A percentile compares a stretch with the other conserved stretches of the same genome.
phyloP scores from a whole-genome alignment of 768 basidiomycete species.

The Rossbeevera mucosa region DNA sequence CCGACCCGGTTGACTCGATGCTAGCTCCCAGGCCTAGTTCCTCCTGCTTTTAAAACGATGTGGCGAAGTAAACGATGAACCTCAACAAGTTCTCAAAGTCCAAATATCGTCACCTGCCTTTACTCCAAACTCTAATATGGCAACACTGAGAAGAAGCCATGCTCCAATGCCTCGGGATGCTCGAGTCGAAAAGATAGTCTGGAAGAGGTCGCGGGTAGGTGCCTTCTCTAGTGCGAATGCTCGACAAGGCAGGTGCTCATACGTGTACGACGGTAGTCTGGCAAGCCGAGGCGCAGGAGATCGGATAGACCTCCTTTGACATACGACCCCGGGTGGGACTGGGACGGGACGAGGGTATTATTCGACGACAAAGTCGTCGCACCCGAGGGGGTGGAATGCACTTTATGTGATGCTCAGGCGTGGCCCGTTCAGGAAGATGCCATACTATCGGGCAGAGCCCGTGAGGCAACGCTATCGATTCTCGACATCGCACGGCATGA shows the following conservation, averaged over 20 bases:
- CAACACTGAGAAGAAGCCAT: conserved; percentile 17
- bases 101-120: not conserved
- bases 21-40: not conserved
- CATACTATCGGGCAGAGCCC: not conserved
- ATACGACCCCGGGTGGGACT: conserved; percentile 22
- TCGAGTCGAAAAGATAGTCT: conserved; percentile 2
- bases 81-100: not conserved
- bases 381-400: not conserved
- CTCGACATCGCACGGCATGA: conserved; percentile 8
- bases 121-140: conserved; percentile 4
- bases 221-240: not conserved
- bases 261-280: conserved; percentile 1
- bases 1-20: conserved; percentile 9
- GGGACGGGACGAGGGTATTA: conserved; percentile 18
- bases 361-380: not conserved
- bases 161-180: conserved; percentile 6
- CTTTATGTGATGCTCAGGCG: not conserved
- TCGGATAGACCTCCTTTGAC: conserved; percentile 9
- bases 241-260: not conserved
- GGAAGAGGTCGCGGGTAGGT: conserved; percentile 14
- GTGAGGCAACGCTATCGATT: conserved; percentile 1
- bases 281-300: conserved; percentile 13
- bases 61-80: not conserved
- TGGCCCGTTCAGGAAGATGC: not conserved
- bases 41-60: conserved; percentile 13